Base-by-base conservation (phyloP, 2,329 filamentous ascomycete species). In the Rachicladosporium sp. region DNA sequence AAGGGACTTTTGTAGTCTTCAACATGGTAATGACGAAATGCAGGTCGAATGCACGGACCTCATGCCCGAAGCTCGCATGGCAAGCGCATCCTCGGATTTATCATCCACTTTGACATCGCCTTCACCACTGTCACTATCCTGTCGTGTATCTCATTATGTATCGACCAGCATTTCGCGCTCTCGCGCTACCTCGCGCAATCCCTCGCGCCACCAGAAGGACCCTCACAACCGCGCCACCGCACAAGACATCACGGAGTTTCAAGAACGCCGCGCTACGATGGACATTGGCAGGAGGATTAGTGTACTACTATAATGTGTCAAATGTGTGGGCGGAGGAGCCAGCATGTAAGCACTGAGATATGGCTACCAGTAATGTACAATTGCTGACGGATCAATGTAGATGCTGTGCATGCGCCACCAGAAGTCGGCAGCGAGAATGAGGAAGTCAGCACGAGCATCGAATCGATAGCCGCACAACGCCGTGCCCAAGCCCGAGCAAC, bases 231-330 rank as follows among this genome's bases (percentile, higher is more conserved):
- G 66, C 67, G 46, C 65, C 71, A 40, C 67, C 80, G 3, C 69
- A 76, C 48, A 67, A 75, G 55, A 83, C 78, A 65, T 76, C 76
- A 53, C 69, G 85, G 59, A 82, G 78, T 58, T 94, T 85, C 83
- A 93, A 88, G 72, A 81, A 78, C 60, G 71, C 78, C 37, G 71
- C 71, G 3, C 59, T 75, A 53, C 74, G 89, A 67, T 81, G 86
- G 75, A 84, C 78, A 48, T 58, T 91, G 41, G 88, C 85, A 0
- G 71, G 69, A 43, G 85, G 73, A 12, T 78, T 80, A 34, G 66
- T 96, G 36, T 98, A 96, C 67, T 95, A 84, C 64, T 98, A 96
- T 63, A 93, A 87, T 68, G 95, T 87, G 6, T 89, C 81, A 55
- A 74, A 78, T 39, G 70, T 86, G 4, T 42, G 23, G 23, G 23